These are phyloP conservation scores for Wickerhamiella qilinensis DNA, from an alignment of 805 yeast genomes.

Conservation along the genomic window DNA sequence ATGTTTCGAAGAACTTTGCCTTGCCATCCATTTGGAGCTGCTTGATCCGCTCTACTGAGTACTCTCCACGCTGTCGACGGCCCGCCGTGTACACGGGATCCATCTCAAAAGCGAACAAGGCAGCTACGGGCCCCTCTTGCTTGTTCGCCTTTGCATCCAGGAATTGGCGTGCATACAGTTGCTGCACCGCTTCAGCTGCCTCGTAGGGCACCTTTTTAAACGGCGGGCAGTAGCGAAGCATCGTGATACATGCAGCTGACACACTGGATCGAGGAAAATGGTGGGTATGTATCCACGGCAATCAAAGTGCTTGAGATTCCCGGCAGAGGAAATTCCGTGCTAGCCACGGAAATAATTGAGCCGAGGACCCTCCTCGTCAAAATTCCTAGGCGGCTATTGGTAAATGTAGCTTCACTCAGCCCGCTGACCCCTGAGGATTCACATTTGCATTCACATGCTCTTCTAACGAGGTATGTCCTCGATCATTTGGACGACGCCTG, in stretches of 20 bases:
- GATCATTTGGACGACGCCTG: constrained; percentile 25
- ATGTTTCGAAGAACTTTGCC: constrained; percentile 57
- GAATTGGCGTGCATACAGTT: constrained; percentile 2
- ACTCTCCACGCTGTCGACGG: constrained; percentile 48
- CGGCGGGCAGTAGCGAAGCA: constrained; percentile 1
- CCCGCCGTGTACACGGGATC: constrained; percentile 86
- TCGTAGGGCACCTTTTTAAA: constrained; percentile 2
- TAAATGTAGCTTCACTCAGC: no score
- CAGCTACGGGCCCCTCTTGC: constrained; percentile 2
- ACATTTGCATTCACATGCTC: neutral
- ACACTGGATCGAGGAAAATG: neutral
- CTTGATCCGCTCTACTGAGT: constrained; percentile 21
- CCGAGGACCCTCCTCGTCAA: constrained; percentile 7
- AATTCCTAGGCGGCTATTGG: constrained; percentile 10
- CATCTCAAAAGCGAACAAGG: constrained; percentile 58
- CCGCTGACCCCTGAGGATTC: constrained; percentile 3
- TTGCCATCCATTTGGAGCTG: constrained; percentile 12
- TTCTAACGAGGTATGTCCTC: constrained; percentile 1
- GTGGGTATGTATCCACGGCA: constrained; percentile 11
- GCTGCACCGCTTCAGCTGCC: constrained; percentile 3
- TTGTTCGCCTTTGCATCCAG: constrained; percentile 4
- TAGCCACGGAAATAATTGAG: constrained; percentile 26
- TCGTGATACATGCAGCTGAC: neutral
- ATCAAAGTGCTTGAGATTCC: constrained; percentile 26
- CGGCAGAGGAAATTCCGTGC: constrained; percentile 50